Conservation (phyloP, 2,329 filamentous ascomycete species). For the Diaporthe sp. region DNA sequence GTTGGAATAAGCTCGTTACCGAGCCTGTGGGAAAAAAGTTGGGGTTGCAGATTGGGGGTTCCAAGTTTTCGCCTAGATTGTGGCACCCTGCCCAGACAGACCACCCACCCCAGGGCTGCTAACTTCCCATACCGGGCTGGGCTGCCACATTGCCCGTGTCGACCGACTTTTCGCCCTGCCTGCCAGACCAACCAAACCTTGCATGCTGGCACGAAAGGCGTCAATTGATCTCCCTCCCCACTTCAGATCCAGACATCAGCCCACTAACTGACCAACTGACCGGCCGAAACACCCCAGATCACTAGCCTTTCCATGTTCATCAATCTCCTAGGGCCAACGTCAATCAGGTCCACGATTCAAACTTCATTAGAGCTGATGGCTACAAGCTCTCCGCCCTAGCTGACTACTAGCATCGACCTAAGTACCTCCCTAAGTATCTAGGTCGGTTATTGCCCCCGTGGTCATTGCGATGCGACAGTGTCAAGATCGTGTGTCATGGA, state of each 20-base stretch:
- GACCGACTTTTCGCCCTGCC: background rate
- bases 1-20: conserved; percentile 34
- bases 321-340: background rate
- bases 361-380: background rate
- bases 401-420: background rate
- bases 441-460: background rate
- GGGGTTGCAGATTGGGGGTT: conserved; percentile 26
- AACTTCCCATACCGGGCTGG: background rate
- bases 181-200: background rate
- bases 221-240: conserved; percentile 22
- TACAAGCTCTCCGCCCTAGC: background rate
- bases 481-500: conserved; percentile 28
- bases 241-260: conserved; percentile 17
- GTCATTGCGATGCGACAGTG: conserved; percentile 24
- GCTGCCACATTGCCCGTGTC: background rate
- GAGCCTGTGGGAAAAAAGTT: conserved; percentile 28
- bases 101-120: background rate
- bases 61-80: conserved; percentile 19
- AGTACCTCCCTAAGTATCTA: background rate
- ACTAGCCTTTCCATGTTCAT: background rate
- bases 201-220: background rate
- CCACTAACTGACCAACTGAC: background rate
- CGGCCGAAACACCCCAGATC: background rate
- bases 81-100: background rate
- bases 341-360: background rate